Conservation (phyloP, 805 yeast species). For the Candida boleticola region DNA sequence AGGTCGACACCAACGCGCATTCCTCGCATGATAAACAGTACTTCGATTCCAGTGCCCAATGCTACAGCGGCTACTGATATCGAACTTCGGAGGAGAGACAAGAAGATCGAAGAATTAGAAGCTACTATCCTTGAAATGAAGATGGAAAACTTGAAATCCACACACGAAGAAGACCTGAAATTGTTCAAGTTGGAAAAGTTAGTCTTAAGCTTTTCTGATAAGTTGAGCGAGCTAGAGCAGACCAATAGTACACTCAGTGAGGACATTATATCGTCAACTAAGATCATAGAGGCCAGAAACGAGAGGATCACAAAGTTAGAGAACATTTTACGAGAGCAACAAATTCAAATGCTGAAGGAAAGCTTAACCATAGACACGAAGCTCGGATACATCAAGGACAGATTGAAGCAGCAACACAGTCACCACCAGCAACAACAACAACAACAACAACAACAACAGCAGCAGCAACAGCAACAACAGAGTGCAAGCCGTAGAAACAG, state of each 20-base stretch:
- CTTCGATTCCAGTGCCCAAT: neutral
- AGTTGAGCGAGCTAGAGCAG: slow-evolving; percentile 59
- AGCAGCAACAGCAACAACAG: neutral
- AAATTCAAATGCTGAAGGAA: slow-evolving; percentile 46
- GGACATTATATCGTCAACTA: slow-evolving; percentile 54
- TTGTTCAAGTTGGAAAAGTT: slow-evolving; percentile 56
- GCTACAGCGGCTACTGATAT: neutral
- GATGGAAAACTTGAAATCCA: slow-evolving; percentile 26
- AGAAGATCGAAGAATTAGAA: slow-evolving; percentile 30
- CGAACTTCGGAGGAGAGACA: slow-evolving; percentile 26
- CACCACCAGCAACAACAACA: slow-evolving; percentile 1
- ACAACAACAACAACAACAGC: neutral
- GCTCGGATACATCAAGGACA: slow-evolving; percentile 18
- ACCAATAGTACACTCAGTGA: slow-evolving; percentile 57
- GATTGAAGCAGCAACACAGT: slow-evolving; percentile 5
- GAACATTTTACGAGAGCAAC: slow-evolving; percentile 48
- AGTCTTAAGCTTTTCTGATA: slow-evolving; percentile 53
- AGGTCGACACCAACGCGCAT: neutral
- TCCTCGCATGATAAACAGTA: neutral
- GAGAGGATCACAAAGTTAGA: slow-evolving; percentile 57
- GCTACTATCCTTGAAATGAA: slow-evolving; percentile 25
- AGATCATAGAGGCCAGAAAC: slow-evolving; percentile 56
- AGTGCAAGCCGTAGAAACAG: slow-evolving; percentile 1
- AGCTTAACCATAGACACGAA: slow-evolving; percentile 47
- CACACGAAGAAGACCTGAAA: slow-evolving; percentile 47